These are phyloP conservation scores for Asterionellopsis glacialis DNA, from an alignment of 108 stramenopile genomes.

Conservation along the genomic window DNA sequence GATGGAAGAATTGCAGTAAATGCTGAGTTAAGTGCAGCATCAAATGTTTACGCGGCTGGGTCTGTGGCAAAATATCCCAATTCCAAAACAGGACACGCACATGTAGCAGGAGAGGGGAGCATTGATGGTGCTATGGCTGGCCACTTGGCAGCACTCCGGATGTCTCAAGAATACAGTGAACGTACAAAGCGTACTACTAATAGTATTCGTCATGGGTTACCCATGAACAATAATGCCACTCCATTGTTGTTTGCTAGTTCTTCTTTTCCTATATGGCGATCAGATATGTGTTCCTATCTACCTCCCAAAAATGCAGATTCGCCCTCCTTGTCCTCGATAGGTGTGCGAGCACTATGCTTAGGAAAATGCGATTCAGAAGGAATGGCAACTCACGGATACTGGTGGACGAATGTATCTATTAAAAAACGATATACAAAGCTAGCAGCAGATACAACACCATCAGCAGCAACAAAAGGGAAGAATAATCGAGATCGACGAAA, in stretches of 20 bases:
- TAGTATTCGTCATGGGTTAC: neutral
- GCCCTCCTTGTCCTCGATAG: slow-evolving; percentile 46
- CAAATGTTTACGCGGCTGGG: slow-evolving; percentile 72
- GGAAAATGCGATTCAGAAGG: slow-evolving; percentile 77
- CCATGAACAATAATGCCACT: slow-evolving; percentile 4
- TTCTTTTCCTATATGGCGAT: slow-evolving; percentile 73
- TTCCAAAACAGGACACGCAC: slow-evolving; percentile 53
- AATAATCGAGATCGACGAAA: slow-evolving; percentile 6
- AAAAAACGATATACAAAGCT: slow-evolving; percentile 1
- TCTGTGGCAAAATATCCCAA: slow-evolving; percentile 78
- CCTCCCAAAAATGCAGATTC: slow-evolving; percentile 3
- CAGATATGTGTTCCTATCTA: slow-evolving; percentile 56
- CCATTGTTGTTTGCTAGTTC: slow-evolving; percentile 22
- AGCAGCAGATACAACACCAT: neutral
- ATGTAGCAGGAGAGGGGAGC: slow-evolving; percentile 65
- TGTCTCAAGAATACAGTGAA: slow-evolving; percentile 40
- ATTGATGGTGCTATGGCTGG: slow-evolving; percentile 62
- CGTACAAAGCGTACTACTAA: slow-evolving; percentile 2
- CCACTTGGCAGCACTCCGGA: slow-evolving; percentile 66
- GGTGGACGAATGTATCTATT: slow-evolving; percentile 71
- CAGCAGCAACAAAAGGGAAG: neutral
- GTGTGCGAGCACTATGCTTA: slow-evolving; percentile 70
- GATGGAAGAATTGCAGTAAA: slow-evolving; percentile 62
- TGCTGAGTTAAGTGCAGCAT: slow-evolving; percentile 65
- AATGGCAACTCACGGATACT: slow-evolving; percentile 72